A percentile compares a stretch with the other conserved stretches of the same genome.
These are phyloP conservation scores for Candida broadrunensis DNA, from an alignment of 805 yeast genomes.

Conservation along the genomic window DNA sequence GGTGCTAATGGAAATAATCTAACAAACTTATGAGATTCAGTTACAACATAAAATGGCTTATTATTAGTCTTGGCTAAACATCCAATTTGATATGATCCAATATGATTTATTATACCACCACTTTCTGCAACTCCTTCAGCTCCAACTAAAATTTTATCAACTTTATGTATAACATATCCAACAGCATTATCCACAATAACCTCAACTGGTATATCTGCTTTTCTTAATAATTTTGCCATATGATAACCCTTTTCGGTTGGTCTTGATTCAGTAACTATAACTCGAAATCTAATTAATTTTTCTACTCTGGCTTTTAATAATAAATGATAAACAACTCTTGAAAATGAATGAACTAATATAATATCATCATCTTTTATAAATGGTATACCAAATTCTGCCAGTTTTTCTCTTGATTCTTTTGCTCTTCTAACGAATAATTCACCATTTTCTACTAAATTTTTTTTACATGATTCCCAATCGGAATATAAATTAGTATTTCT, in stretches of 20 bases:
- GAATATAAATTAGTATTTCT: conserved; percentile 82
- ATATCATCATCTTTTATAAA: conserved; percentile 93
- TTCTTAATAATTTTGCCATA: conserved; percentile 67
- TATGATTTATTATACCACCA: conserved; percentile 94
- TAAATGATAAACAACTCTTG: conserved; percentile 83
- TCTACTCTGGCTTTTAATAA: conserved; percentile 71
- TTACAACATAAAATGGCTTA: conserved; percentile 90
- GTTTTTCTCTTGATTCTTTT: conserved; percentile 80
- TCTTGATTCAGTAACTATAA: conserved; percentile 89
- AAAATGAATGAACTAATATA: conserved; percentile 83
- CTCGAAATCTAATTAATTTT: conserved; percentile 77
- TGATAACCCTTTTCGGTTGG: conserved; percentile 74
- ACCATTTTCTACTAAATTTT: conserved; percentile 89
- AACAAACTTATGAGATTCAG: conserved; percentile 94
- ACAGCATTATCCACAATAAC: conserved; percentile 91
- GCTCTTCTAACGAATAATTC: conserved; percentile 89
- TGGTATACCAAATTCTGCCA: conserved; percentile 83
- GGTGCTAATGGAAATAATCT: conserved; percentile 94
- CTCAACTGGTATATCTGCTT: conserved; percentile 79
- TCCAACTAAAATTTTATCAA: conserved; percentile 92
- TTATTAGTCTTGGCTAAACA: conserved; percentile 86
- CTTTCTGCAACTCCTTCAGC: conserved; percentile 99
- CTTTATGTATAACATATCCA: conserved; percentile 86
- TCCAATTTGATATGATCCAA: conserved; percentile 94
- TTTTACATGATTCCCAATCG: conserved; percentile 93